Evolutionary conservation across 768 basidiomycete species (phyloP).

Genomic region (Termitomyces heimii): DNA sequence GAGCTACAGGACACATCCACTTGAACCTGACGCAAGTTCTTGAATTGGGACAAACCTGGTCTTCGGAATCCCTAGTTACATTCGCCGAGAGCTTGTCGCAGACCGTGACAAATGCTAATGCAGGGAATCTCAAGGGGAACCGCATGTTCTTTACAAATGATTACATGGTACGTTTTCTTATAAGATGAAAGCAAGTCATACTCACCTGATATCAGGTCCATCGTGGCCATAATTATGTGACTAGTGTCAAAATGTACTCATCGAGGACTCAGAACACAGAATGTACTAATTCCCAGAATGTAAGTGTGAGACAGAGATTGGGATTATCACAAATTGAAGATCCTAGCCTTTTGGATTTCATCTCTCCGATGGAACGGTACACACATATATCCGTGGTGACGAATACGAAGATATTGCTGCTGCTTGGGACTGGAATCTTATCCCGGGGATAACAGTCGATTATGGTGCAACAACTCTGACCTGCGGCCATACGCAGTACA

Average conservation of each 20-base stretch:
- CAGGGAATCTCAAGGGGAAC: conserved; percentile 46
- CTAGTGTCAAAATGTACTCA: conserved; percentile 61
- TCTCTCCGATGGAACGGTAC: conserved; percentile 56
- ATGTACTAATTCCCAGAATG: conserved; percentile 61
- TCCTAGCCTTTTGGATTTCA: conserved; percentile 60
- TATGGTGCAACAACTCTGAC: conserved; percentile 49
- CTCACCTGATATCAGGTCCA: conserved; percentile 43
- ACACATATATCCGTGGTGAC: conserved; percentile 58
- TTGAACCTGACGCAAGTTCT: conserved; percentile 48
- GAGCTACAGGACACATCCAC: conserved; percentile 50
- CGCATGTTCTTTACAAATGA: conserved; percentile 60
- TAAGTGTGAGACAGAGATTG: conserved; percentile 16
- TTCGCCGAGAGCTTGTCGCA: conserved; percentile 33
- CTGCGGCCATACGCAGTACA: conserved; percentile 36
- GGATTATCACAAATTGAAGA: not conserved
- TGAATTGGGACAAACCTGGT: conserved; percentile 47
- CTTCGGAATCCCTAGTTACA: conserved; percentile 31
- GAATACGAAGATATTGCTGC: conserved; percentile 73
- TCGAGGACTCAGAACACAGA: conserved; percentile 55
- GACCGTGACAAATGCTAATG: conserved; percentile 39
- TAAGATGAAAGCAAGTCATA: not conserved
- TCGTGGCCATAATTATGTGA: conserved; percentile 52
- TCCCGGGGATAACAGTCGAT: conserved; percentile 67
- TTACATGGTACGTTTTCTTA: conserved; percentile 45
- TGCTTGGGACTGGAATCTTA: conserved; percentile 74